A percentile compares a stretch with the other conserved stretches of the same genome.
phyloP scores from a whole-genome alignment of 331 rosid genomes.

The Spiraea crenata region DNA sequence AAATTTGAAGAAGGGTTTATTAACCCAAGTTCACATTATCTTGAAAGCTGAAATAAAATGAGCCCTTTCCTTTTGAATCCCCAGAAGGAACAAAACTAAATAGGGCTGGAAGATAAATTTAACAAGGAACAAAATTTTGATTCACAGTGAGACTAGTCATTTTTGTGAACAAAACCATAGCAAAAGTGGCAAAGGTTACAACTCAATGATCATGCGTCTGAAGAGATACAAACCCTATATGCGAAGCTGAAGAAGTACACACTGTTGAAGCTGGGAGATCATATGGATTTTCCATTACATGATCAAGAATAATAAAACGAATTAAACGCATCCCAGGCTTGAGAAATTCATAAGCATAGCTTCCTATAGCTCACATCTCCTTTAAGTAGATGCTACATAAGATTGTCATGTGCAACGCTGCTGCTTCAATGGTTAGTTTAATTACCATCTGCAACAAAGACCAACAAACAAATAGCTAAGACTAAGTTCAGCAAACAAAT shows the following conservation, averaged over 20 bases:
- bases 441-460: constrained; percentile 20
- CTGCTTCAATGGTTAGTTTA: not conserved
- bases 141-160: not conserved
- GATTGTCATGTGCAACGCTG: not conserved
- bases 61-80: no score
- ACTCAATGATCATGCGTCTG: constrained; percentile 1
- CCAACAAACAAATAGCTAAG: not conserved
- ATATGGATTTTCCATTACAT: constrained; percentile 13
- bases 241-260: constrained; percentile 5
- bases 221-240: constrained; percentile 6
- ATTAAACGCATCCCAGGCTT: not conserved
- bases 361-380: not conserved
- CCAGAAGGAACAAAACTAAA: not conserved
- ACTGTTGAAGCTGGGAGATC: constrained; percentile 3
- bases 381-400: not conserved
- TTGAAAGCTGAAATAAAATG: no score
- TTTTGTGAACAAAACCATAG: not conserved
- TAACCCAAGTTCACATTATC: no score
- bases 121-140: not conserved
- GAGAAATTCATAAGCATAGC: constrained; percentile 4
- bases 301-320: not conserved
- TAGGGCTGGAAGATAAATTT: not conserved
- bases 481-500: not conserved
- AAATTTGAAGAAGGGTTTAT: no score
- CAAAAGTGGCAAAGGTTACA: constrained; percentile 13